phyloP scores from a whole-genome alignment of 257 asterid genomes.

The Rhazya stricta region DNA sequence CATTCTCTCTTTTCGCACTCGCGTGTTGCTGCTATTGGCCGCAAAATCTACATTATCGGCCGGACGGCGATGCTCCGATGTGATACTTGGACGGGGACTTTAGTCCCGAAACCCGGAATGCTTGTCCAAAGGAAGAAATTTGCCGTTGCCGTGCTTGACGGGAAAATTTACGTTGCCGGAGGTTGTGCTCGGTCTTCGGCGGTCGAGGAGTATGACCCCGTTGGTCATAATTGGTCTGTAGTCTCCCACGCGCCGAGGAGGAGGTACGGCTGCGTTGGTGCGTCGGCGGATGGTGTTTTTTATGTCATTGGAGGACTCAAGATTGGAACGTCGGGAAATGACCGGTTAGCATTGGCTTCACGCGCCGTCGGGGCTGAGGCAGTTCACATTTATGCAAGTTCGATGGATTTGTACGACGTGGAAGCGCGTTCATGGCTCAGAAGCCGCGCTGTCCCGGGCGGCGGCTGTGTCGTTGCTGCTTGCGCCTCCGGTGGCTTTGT shows the following conservation, averaged over 20 bases:
- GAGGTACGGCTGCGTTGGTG: slow-evolving; percentile 78
- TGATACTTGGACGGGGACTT: slow-evolving; percentile 82
- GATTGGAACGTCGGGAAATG: slow-evolving; percentile 41
- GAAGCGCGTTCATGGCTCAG: slow-evolving; percentile 60
- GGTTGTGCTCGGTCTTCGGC: slow-evolving; percentile 54
- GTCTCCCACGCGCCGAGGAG: slow-evolving; percentile 53
- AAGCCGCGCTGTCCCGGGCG: slow-evolving; percentile 66
- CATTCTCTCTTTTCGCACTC: slow-evolving; percentile 43
- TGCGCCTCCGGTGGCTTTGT: slow-evolving; percentile 48
- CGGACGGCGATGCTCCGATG: slow-evolving; percentile 63
- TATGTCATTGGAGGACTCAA: slow-evolving; percentile 69
- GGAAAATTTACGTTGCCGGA: slow-evolving; percentile 71
- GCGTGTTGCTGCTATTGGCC: slow-evolving; percentile 55
- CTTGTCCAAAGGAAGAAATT: slow-evolving; percentile 61
- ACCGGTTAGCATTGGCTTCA: slow-evolving; percentile 17
- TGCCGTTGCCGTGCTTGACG: slow-evolving; percentile 59
- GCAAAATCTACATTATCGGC: slow-evolving; percentile 63
- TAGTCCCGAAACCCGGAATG: slow-evolving; percentile 53
- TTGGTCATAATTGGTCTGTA: slow-evolving; percentile 53
- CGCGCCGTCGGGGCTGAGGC: slow-evolving; percentile 43
- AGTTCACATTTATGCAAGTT: slow-evolving; percentile 63
- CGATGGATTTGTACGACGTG: slow-evolving; percentile 78
- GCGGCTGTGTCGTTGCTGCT: slow-evolving; percentile 91
- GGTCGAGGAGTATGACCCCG: slow-evolving; percentile 85
- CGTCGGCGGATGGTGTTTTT: slow-evolving; percentile 64